A percentile compares a stretch with the other conserved stretches of the same genome.
Conservation (phyloP, 768 basidiomycete genomes). For the Termitomyces sp. region DNA sequence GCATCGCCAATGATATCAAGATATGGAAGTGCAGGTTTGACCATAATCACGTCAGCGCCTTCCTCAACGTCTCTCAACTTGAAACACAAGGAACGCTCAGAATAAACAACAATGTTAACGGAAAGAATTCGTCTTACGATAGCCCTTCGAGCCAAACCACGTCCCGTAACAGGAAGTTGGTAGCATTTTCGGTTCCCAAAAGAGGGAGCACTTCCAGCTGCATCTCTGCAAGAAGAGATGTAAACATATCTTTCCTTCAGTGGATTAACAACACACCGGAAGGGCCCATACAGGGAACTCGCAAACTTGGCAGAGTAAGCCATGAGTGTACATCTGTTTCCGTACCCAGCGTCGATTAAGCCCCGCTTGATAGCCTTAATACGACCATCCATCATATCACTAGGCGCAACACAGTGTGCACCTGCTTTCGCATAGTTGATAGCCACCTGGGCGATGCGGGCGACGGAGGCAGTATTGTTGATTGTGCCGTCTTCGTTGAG, state of each 20-base stretch:
- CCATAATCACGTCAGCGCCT: constrained; percentile 98
- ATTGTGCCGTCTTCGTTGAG: constrained; percentile 73
- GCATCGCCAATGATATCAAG: constrained; percentile 95
- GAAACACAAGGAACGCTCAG: background rate
- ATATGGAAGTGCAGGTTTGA: constrained; percentile 94
- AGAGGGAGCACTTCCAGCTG: constrained; percentile 92
- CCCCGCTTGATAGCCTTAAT: constrained; percentile 83
- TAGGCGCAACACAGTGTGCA: constrained; percentile 97
- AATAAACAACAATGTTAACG: background rate
- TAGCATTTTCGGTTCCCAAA: constrained; percentile 98
- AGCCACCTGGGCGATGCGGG: constrained; percentile 89
- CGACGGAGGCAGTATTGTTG: constrained; percentile 69
- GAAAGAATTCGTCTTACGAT: constrained; percentile 54
- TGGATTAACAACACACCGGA: constrained; percentile 48
- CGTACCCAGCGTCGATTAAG: constrained; percentile 77
- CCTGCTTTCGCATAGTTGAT: constrained; percentile 90
- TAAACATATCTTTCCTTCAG: background rate
- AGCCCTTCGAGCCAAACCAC: constrained; percentile 88
- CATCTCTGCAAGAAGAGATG: constrained; percentile 57
- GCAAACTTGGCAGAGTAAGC: constrained; percentile 98
- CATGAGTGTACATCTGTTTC: constrained; percentile 91
- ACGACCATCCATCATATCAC: constrained; percentile 99
- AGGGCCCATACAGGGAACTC: constrained; percentile 91
- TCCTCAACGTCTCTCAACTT: constrained; percentile 84
- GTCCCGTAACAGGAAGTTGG: constrained; percentile 85